Base-by-base conservation (phyloP, 805 yeast species). In the Candida maltosa region DNA sequence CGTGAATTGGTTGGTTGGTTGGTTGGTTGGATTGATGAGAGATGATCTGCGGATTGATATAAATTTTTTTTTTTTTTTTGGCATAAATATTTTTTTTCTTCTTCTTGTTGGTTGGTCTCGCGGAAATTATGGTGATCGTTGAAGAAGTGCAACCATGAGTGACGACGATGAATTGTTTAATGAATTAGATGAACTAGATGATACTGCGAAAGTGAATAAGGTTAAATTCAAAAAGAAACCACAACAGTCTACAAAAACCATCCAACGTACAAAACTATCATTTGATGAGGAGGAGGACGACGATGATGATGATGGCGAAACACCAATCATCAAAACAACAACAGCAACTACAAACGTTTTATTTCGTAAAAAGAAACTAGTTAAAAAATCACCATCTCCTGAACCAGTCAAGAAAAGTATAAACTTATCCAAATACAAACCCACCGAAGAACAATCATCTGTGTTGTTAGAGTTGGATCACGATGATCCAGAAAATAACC, bases 201-300 rank as follows among this genome's bases (percentile, higher is more conserved):
- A n/a, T n/a, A n/a, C 23, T 21, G 9, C 12, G 9, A 27, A 15
- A 18, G 23, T 16, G 10, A 32, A 26, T 14, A 26, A 21, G 8
- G 27, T 32, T n/a, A 17, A 18, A 12, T 29, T 37, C 14, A 41
- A 32, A 41, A 32, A 26, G 42, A 42, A 38, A 25, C 11, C 26
- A 19, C 12, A 14, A 10, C 7, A 31, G 5, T 15, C 33, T 11
- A 32, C 12, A 16, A n/a, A n/a, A n/a, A n/a, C n/a, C n/a, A 17
- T 26, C 12, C 41, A 34, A 27, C 29, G 36, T 17, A 12, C 25
- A n/a, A 33, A 49, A 26, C 31, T 49, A 9, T 41, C 48, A 1
- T 44, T 39, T 12, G 53, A 47, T 15, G 56, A 51, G 15, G 54
- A 44, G 6, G 40, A 54, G 26, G 38, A 42, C 34, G 14, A 37